Percentiles rank a stretch among this genome's conserved stretches.
Evolutionary conservation across 2,329 filamentous ascomycete species (phyloP).

Genomic region (Erysiphe pulchra): DNA sequence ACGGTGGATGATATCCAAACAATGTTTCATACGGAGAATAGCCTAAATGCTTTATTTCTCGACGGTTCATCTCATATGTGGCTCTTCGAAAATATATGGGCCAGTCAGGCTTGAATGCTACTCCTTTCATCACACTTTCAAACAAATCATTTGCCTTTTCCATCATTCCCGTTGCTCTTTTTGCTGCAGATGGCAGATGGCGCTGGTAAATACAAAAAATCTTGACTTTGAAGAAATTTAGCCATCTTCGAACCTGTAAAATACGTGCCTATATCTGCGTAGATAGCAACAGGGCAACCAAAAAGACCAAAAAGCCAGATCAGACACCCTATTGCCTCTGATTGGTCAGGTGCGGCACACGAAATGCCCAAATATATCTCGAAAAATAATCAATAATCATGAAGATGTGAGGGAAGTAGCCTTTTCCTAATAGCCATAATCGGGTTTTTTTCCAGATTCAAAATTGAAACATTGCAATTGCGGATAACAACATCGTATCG

Average conservation of each 20-base stretch:
- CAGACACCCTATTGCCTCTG: background rate
- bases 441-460: too few species aligned
- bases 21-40: background rate
- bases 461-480: too few species aligned
- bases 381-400: slow-evolving; percentile 1
- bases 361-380: slow-evolving; percentile 1
- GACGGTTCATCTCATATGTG: background rate
- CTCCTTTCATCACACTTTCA: background rate
- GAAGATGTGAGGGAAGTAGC: background rate
- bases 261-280: background rate
- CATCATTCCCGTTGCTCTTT: background rate
- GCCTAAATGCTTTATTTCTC: background rate
- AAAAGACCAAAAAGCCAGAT: background rate
- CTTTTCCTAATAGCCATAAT: too few species aligned
- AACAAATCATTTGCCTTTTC: background rate
- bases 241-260: background rate
- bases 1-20: background rate
- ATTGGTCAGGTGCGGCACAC: background rate
- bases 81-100: background rate
- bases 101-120: background rate
- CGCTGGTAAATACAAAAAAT: background rate
- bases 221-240: background rate
- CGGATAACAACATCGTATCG: too few species aligned
- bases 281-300: background rate
- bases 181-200: background rate